Percentiles rank a stretch among this genome's conserved stretches.
Conservation (phyloP, 169 alveolate genomes). For the Plasmodium coatneyi region DNA sequence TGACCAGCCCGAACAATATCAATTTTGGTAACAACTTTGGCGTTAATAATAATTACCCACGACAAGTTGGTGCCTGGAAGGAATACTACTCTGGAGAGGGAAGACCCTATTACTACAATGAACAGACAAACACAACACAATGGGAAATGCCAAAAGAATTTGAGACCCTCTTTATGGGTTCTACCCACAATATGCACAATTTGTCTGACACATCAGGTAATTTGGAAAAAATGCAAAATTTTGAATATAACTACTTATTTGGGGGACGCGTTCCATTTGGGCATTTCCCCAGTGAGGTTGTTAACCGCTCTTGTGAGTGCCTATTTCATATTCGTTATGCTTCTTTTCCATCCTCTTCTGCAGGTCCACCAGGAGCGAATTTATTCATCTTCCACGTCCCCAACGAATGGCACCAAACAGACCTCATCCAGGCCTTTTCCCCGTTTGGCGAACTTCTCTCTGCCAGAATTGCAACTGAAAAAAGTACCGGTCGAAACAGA, state of each 20-base stretch:
- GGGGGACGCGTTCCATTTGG: background rate
- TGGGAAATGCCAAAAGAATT: slow-evolving; percentile 94
- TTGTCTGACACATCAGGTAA: slow-evolving; percentile 78
- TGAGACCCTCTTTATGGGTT: slow-evolving; percentile 66
- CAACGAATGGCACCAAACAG: slow-evolving; percentile 92
- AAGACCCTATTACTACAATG: slow-evolving; percentile 88
- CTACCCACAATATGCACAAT: slow-evolving; percentile 63
- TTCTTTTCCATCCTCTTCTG: background rate
- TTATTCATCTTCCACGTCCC: slow-evolving; percentile 95
- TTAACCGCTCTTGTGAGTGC: background rate
- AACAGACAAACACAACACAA: slow-evolving; percentile 88
- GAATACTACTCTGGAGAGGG: slow-evolving; percentile 91
- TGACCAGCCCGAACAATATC: slow-evolving; percentile 60
- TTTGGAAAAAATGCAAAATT: background rate
- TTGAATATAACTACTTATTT: background rate
- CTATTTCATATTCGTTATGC: background rate
- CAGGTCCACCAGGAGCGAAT: slow-evolving; percentile 95
- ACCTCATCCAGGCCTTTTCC: slow-evolving; percentile 87
- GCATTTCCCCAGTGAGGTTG: background rate
- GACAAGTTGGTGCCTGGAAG: slow-evolving; percentile 89
- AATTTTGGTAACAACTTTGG: slow-evolving; percentile 29
- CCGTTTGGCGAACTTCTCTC: slow-evolving; percentile 90
- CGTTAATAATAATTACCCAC: slow-evolving; percentile 83
- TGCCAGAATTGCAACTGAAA: slow-evolving; percentile 93
- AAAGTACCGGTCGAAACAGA: slow-evolving; percentile 89